Evolutionary conservation across 2,329 filamentous ascomycete genomes (phyloP).

Genomic region (Tricladium varicosporioides): DNA sequence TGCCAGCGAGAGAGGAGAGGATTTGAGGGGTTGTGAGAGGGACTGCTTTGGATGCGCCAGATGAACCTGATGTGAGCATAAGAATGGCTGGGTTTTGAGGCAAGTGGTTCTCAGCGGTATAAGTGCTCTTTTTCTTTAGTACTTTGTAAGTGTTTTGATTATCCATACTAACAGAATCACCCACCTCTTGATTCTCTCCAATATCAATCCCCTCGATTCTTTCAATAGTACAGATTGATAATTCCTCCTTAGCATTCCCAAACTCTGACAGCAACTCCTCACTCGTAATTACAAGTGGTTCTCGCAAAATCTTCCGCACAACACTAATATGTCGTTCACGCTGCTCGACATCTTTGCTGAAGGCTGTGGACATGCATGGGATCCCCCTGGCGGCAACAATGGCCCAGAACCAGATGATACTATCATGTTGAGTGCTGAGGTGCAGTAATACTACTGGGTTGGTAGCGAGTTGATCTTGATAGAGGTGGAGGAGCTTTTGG

Average conservation of each 20-base stretch:
- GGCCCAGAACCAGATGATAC: conserved; percentile 42
- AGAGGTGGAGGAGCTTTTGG: background rate
- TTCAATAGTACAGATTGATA: background rate
- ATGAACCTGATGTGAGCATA: conserved; percentile 54
- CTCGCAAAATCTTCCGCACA: conserved; percentile 25
- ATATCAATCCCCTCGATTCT: background rate
- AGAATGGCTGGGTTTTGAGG: conserved; percentile 34
- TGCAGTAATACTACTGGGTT: conserved; percentile 29
- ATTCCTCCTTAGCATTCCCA: conserved; percentile 11
- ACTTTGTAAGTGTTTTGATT: too few relatives aligned
- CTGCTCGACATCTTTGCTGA: conserved; percentile 30
- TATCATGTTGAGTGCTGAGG: conserved; percentile 38
- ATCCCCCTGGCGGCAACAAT: conserved; percentile 37
- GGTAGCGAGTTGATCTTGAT: background rate
- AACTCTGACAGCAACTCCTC: conserved; percentile 18
- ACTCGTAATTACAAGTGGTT: conserved; percentile 29
- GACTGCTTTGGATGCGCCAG: conserved; percentile 51
- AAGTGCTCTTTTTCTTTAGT: background rate
- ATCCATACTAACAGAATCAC: too few relatives aligned
- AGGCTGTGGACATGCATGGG: conserved; percentile 38
- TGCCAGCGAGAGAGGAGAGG: conserved; percentile 41
- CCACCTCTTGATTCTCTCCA: background rate
- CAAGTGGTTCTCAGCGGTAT: background rate
- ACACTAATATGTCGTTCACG: conserved; percentile 33
- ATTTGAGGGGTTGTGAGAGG: conserved; percentile 40